Evolutionary conservation across 2,329 filamentous ascomycete species (phyloP).

Genomic region (Lecanicillium sp.): DNA sequence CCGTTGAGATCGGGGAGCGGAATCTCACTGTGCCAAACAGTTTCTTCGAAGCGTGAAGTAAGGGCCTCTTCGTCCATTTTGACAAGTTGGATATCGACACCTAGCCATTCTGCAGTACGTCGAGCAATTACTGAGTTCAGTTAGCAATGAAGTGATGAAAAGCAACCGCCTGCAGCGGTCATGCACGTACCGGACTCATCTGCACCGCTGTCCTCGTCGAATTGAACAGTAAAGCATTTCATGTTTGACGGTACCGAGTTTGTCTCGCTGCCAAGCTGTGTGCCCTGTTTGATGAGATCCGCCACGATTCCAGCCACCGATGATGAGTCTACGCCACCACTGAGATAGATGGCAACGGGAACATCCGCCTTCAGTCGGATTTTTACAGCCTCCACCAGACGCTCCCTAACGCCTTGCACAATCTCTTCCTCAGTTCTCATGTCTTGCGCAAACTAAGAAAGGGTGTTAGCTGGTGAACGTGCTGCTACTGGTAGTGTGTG

Average conservation of each 20-base stretch:
- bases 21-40: conserved; percentile 27
- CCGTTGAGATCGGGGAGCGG: conserved; percentile 42
- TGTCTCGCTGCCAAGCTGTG: conserved; percentile 23
- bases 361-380: conserved; percentile 53
- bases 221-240: neutral
- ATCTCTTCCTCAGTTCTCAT: conserved; percentile 43
- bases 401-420: conserved; percentile 41
- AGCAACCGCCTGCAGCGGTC: too few relatives aligned
- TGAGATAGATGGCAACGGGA: conserved; percentile 49
- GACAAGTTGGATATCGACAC: conserved; percentile 23
- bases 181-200: neutral
- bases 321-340: conserved; percentile 53
- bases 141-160: neutral
- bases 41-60: conserved; percentile 24
- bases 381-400: conserved; percentile 45
- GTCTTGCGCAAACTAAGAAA: too few relatives aligned
- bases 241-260: neutral
- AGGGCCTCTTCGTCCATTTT: conserved; percentile 24
- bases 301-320: conserved; percentile 50
- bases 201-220: neutral
- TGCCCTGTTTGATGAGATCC: conserved; percentile 40
- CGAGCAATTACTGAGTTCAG: conserved; percentile 24
- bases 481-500: too few relatives aligned
- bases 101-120: conserved; percentile 28
- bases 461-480: too few relatives aligned